Evolutionary conservation across 176 grass and related monocot genomes (phyloP).

Genomic region (Musa beccarii): DNA sequence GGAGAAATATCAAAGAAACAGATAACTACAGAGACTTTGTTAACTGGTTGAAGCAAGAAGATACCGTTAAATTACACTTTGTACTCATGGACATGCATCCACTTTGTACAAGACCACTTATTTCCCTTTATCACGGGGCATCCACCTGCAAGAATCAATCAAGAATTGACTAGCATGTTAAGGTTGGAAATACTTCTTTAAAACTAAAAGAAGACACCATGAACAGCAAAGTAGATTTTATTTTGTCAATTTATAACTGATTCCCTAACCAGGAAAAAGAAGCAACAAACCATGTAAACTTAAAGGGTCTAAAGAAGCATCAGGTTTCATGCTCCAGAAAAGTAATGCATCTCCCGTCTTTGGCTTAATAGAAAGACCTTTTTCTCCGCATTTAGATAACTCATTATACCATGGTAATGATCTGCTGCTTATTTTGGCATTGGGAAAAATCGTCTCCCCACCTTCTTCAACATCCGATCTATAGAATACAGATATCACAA

Average conservation of each 20-base stretch:
- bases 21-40: too few species aligned
- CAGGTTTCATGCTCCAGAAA: conserved; percentile 93
- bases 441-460: conserved; percentile 83
- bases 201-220: neutral
- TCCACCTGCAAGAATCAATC: conserved; percentile 37
- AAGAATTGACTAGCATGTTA: neutral
- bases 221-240: too few species aligned
- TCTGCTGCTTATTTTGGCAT: conserved; percentile 70
- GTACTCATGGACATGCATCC: conserved; percentile 73
- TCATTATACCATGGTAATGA: conserved; percentile 66
- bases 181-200: neutral
- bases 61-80: conserved; percentile 37
- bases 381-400: conserved; percentile 75
- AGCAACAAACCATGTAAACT: conserved; percentile 81
- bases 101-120: conserved; percentile 96
- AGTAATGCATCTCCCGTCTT: conserved; percentile 90
- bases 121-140: conserved; percentile 86
- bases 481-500: neutral
- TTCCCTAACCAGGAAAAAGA: neutral
- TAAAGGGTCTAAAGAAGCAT: conserved; percentile 66
- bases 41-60: too few species aligned
- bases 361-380: conserved; percentile 61
- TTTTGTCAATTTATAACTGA: neutral
- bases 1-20: neutral
- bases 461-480: conserved; percentile 98